Evolutionary conservation across 306 rosid genomes (phyloP), one percentile per base, ranked within the genome.

Genomic region (Vigna reflexopilosa): DNA sequence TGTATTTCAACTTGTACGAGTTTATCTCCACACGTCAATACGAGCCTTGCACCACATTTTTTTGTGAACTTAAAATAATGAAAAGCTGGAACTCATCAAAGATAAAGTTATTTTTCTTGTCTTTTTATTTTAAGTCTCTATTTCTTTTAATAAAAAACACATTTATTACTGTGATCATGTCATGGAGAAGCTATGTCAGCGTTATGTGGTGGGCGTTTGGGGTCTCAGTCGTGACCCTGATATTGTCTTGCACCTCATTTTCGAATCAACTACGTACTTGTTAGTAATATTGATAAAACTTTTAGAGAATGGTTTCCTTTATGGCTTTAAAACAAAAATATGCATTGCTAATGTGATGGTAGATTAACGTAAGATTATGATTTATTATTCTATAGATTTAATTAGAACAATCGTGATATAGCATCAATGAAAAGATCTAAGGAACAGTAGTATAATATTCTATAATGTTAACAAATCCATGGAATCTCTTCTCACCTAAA

Each of bases 1-100:
- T 76, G 86, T 71, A 79, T 71, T 81, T 83, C 45, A 77, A 68
- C 81, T 68, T 77, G 84, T 74, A 81, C 73, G 16, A 70, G 34
- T 14, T 58, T 47, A 79, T 79, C 69, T 36, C 67, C 28, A 73
- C 78, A 82, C 80, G 49, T 49, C 16, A 70, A 82, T 70, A 22
- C 77, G 42, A 83, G 69, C 85, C 72, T 67, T 71, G 82, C 55
- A 58, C 75, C 80, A 36, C 38, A 44, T 51, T 85, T 72, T 79
- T 61, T 72, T 67, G 76, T 73, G 40, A 73, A 80, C 77, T 57
- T 54, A 63, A 56, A 86, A 86, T 73, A 83, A 83, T 63, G 73
- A 58, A 73, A 75, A 78, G 67, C 34, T 67, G 45, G 71, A 76
- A 59, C 78, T 55, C 68, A 56, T 48, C 15, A 36, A 51, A 58